A percentile compares a stretch with the other conserved stretches of the same genome.
These are phyloP conservation scores for Erysimum cheiri DNA, from an alignment of 441 rosid species.

Conservation along the genomic window DNA sequence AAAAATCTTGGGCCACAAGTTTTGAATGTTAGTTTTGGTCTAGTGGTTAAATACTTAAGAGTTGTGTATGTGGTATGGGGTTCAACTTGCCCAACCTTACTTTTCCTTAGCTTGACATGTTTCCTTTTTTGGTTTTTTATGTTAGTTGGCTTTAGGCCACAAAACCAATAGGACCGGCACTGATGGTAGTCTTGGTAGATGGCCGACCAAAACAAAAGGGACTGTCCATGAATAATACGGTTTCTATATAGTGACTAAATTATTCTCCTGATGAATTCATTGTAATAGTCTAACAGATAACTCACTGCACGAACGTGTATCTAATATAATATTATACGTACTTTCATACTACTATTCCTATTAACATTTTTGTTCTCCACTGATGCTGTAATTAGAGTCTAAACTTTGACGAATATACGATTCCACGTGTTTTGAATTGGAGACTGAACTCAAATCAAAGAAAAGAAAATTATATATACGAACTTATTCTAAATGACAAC, in stretches of 20 bases:
- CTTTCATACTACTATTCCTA: slow-evolving; percentile 15
- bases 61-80: too few species aligned
- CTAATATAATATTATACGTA: slow-evolving; percentile 3
- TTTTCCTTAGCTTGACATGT: too few species aligned
- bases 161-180: too few species aligned
- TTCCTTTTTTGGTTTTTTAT: too few species aligned
- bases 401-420: neutral
- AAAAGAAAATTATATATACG: neutral
- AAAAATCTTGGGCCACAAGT: too few species aligned
- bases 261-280: slow-evolving; percentile 9
- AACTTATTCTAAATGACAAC: neutral
- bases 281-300: neutral
- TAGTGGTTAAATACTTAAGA: too few species aligned
- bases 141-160: too few species aligned
- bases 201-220: slow-evolving; percentile 40
- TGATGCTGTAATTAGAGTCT: neutral
- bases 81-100: too few species aligned
- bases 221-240: slow-evolving; percentile 19
- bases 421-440: neutral
- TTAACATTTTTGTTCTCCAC: neutral
- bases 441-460: neutral
- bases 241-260: slow-evolving; percentile 1
- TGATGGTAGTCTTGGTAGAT: slow-evolving; percentile 25
- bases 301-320: slow-evolving; percentile 16
- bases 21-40: too few species aligned